Evolutionary conservation across 495 filamentous ascomycete genomes (phyloP).

Genomic region (Penicillium verhagenii): DNA sequence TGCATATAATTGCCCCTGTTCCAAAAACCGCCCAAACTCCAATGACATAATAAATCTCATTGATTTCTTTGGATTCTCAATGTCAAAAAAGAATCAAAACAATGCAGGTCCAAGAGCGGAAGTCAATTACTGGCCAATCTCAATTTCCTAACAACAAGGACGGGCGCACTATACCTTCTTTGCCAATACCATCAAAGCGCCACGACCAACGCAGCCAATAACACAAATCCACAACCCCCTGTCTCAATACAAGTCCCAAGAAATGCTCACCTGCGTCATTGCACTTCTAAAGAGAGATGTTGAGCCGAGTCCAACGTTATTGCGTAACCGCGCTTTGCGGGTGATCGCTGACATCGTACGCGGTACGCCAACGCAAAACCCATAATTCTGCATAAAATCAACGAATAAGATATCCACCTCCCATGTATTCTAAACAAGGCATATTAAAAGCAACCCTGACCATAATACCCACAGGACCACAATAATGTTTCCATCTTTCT

Average conservation of each 20-base stretch:
- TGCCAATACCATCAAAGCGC: neutral
- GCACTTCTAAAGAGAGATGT: neutral
- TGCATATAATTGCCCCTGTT: neutral
- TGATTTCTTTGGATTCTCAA: neutral
- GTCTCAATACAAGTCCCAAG: slow-evolving; percentile 1
- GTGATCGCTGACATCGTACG: slow-evolving; percentile 10
- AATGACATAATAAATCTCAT: neutral
- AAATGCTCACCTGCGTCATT: slow-evolving; percentile 6
- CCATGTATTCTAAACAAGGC: neutral
- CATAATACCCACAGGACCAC: slow-evolving; percentile 4
- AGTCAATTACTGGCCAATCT: slow-evolving; percentile 5
- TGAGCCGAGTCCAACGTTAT: slow-evolving; percentile 12
- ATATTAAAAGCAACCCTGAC: neutral
- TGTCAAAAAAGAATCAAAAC: neutral
- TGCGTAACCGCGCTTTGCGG: slow-evolving; percentile 29
- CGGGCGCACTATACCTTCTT: slow-evolving; percentile 2
- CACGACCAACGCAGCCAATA: neutral
- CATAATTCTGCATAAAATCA: neutral
- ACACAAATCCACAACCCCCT: neutral
- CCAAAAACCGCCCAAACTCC: neutral
- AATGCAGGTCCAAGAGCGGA: slow-evolving; percentile 1
- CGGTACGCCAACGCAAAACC: neutral
- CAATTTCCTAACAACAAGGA: neutral
- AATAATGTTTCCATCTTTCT: no score
- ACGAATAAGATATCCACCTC: neutral